These are phyloP conservation scores for Fusarium clavum DNA, from an alignment of 2,329 filamentous ascomycete genomes.

Conservation along the genomic window DNA sequence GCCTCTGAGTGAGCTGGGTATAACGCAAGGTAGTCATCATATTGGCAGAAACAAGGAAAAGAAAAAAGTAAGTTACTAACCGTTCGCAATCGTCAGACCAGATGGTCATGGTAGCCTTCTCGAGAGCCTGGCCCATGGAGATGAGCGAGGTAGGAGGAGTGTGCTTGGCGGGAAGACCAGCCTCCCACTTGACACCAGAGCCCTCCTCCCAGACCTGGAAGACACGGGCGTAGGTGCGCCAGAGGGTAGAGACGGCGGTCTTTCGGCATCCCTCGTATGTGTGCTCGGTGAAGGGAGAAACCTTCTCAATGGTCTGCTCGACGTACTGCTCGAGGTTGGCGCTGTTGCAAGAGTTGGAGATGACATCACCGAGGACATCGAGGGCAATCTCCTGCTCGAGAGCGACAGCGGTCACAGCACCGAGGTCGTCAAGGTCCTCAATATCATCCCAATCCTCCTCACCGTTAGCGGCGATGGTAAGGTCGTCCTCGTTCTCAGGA, in stretches of 20 bases:
- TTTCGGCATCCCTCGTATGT: conserved; percentile 94
- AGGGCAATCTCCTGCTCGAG: conserved; percentile 98
- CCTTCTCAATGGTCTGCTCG: conserved; percentile 85
- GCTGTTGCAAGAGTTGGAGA: conserved; percentile 84
- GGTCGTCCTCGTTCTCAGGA: conserved; percentile 65
- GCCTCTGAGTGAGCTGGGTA: conserved; percentile 99
- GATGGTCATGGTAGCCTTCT: conserved; percentile 83
- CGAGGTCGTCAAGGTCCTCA: conserved; percentile 85
- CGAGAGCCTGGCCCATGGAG: conserved; percentile 87
- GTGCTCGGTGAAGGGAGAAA: conserved; percentile 86
- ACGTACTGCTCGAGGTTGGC: conserved; percentile 82
- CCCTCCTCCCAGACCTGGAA: conserved; percentile 85
- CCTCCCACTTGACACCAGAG: conserved; percentile 84
- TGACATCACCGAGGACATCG: conserved; percentile 92
- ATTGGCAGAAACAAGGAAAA: conserved; percentile 48
- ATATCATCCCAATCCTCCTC: conserved; percentile 67
- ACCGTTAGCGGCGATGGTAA: conserved; percentile 67
- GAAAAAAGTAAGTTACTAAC: conserved; percentile 69
- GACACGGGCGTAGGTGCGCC: conserved; percentile 91
- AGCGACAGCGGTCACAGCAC: conserved; percentile 87
- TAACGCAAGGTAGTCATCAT: conserved; percentile 94
- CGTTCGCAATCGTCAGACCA: conserved; percentile 94
- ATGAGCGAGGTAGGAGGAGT: conserved; percentile 82
- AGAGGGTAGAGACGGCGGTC: conserved; percentile 89
- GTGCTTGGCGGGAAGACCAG: conserved; percentile 85